Evolutionary conservation across 345 rosid species (phyloP).

Genomic region (Syzygium oleosum): DNA sequence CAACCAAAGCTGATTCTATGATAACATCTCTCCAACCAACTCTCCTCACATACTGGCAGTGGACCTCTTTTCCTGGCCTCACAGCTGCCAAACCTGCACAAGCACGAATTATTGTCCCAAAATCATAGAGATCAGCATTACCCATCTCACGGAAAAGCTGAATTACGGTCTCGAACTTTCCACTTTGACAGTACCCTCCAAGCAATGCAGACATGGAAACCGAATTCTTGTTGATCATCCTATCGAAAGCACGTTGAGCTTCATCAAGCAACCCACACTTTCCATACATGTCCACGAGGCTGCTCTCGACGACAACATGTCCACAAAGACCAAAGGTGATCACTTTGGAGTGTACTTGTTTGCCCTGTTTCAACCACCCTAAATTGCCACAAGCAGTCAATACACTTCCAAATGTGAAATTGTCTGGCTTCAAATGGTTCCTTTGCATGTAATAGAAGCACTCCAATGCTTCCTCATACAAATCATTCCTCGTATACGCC

Average conservation of each 20-base stretch:
- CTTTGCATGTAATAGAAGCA: slow-evolving; percentile 51
- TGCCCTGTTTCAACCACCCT: slow-evolving; percentile 62
- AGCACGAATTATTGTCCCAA: slow-evolving; percentile 78
- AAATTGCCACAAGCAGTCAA: slow-evolving; percentile 81
- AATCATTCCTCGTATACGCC: slow-evolving; percentile 52
- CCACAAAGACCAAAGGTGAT: slow-evolving; percentile 38
- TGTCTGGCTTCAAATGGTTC: slow-evolving; percentile 44
- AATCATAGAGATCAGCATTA: slow-evolving; percentile 56
- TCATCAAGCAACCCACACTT: slow-evolving; percentile 54
- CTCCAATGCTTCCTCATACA: slow-evolving; percentile 42
- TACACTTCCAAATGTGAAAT: slow-evolving; percentile 62
- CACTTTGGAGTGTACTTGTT: slow-evolving; percentile 64
- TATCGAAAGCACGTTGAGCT: slow-evolving; percentile 56
- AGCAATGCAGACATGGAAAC: slow-evolving; percentile 88
- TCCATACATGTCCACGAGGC: slow-evolving; percentile 92
- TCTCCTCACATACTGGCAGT: slow-evolving; percentile 75
- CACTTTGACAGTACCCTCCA: slow-evolving; percentile 74
- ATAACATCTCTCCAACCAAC: slow-evolving; percentile 65
- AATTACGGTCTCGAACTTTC: slow-evolving; percentile 48
- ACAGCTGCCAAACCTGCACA: slow-evolving; percentile 77
- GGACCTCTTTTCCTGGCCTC: slow-evolving; percentile 80
- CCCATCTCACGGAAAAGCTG: slow-evolving; percentile 50
- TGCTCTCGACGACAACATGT: slow-evolving; percentile 67
- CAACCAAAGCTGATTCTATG: slow-evolving; percentile 82
- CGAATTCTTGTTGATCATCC: slow-evolving; percentile 52